Base-by-base conservation (phyloP, 2,329 filamentous ascomycete species). In the Epichloe typhina region DNA sequence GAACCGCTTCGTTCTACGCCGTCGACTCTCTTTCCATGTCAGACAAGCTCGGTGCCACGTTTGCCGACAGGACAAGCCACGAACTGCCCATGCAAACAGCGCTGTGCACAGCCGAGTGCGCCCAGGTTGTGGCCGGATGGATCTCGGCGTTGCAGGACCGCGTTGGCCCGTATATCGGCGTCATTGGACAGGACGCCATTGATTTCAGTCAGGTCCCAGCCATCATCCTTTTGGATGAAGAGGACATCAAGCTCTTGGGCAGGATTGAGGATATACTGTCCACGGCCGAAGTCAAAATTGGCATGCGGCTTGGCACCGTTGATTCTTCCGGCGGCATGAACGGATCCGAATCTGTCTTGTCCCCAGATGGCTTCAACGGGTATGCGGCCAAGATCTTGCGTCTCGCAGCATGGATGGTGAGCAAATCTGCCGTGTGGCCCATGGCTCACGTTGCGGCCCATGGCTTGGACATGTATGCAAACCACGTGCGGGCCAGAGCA, bases 1-100 rank as follows among this genome's bases (percentile, higher is more conserved):
- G 91, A 42, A 94, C 91, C 64, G 93, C 93, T n/a, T 93, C 91
- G 0, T 94, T 89, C 62, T 95, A 95, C 62, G 93, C 93, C 1
- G 89, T 88, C 1, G 89, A 96, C 64, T 95, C 90, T 0, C 77
- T 98, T 8, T 81, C 83, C 31, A 93, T 93, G 80, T 85, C 88
- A 2, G 86, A 94, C 64, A 90, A 86, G 62, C 76, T 93, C 12
- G 88, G 88, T 1, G 80, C 91, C 31, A 88, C 87, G 0, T 93
- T 91, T 67, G 84, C 86, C 7, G 89, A 95, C 55, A 83, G 87
- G 54, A 84, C 83, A 1, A 89, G 86, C 49, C 78, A 88, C 43
- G 89, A 96, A 62, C 74, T 97, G 12, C 89, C 93, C 0, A 79
- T 95, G 39, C 91, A 95, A 63, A 89, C 87, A 13, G 88, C 89